A percentile compares a stretch with the other conserved stretches of the same genome.
These are phyloP conservation scores for Eucalyptus marginata DNA, from an alignment of 345 rosid genomes.

Conservation along the genomic window DNA sequence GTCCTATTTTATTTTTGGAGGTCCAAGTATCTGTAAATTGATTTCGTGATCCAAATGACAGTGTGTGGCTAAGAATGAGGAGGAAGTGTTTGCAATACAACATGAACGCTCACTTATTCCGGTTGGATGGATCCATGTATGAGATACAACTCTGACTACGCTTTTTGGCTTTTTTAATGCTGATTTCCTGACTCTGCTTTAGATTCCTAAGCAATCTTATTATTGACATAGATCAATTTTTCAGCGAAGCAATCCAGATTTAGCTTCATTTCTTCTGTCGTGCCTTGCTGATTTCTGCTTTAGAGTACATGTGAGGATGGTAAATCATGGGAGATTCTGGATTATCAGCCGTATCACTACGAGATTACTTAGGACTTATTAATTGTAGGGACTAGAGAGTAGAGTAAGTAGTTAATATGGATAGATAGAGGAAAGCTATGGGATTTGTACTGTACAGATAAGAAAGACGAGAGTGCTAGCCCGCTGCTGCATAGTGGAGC, in stretches of 20 bases:
- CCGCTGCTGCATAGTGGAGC: neutral
- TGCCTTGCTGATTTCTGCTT: neutral
- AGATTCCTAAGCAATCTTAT: neutral
- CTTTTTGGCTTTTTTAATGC: neutral
- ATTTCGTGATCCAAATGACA: neutral
- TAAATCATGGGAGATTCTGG: neutral
- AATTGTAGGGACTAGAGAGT: neutral
- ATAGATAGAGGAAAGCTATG: neutral
- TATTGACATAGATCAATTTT: neutral
- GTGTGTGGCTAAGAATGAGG: conserved; percentile 81
- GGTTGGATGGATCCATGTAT: conserved; percentile 91
- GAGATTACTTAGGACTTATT: neutral
- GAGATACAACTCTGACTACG: neutral
- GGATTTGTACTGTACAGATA: neutral
- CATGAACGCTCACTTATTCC: conserved; percentile 62
- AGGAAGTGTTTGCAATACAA: conserved; percentile 76
- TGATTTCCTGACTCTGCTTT: neutral
- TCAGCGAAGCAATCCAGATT: neutral
- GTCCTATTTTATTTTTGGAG: neutral
- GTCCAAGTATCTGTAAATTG: neutral
- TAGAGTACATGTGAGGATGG: neutral
- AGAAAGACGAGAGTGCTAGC: neutral
- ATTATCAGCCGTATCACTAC: neutral
- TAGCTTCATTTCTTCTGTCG: neutral
- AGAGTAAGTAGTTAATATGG: neutral